Evolutionary conservation across 495 filamentous ascomycete genomes (phyloP).

Genomic region (Ramalina intermedia): DNA sequence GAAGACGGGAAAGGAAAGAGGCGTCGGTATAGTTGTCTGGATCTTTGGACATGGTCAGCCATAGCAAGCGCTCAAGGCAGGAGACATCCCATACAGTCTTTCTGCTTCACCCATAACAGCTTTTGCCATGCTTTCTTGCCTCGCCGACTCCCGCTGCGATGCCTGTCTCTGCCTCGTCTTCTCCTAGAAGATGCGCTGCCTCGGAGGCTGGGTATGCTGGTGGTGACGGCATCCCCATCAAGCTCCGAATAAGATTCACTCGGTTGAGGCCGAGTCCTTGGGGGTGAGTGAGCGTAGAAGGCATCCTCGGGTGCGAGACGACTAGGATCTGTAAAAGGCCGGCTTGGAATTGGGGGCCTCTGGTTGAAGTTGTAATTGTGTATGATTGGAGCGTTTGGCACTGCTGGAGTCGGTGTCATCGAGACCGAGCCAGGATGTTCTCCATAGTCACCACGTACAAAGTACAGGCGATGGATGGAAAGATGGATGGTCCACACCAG

Average conservation of each 20-base stretch:
- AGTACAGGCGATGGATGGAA: no score
- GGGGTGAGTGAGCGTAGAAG: slow-evolving; percentile 45
- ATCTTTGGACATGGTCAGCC: slow-evolving; percentile 36
- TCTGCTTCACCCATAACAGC: slow-evolving; percentile 93
- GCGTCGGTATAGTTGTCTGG: slow-evolving; percentile 98
- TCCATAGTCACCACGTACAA: no score
- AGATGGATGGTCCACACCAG: no score
- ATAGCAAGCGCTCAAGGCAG: neutral
- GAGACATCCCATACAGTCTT: slow-evolving; percentile 41
- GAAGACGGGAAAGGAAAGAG: slow-evolving; percentile 82
- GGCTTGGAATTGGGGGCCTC: slow-evolving; percentile 22
- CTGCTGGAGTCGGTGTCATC: slow-evolving; percentile 11
- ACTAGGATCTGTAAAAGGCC: slow-evolving; percentile 34
- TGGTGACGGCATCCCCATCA: slow-evolving; percentile 15
- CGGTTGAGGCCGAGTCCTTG: slow-evolving; percentile 32
- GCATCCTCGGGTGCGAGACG: slow-evolving; percentile 76
- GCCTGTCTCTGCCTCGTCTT: slow-evolving; percentile 37
- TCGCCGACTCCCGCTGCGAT: slow-evolving; percentile 42
- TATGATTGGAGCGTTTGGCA: slow-evolving; percentile 4
- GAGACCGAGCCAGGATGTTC: neutral
- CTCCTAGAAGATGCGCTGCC: slow-evolving; percentile 18
- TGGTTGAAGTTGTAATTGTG: slow-evolving; percentile 2
- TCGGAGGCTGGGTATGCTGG: slow-evolving; percentile 18
- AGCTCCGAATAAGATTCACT: slow-evolving; percentile 14
- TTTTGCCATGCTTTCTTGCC: slow-evolving; percentile 76